A percentile compares a stretch with the other conserved stretches of the same genome.
Evolutionary conservation across 176 grass and related monocot genomes (phyloP).

Genomic region (Aegilops bicornis): DNA sequence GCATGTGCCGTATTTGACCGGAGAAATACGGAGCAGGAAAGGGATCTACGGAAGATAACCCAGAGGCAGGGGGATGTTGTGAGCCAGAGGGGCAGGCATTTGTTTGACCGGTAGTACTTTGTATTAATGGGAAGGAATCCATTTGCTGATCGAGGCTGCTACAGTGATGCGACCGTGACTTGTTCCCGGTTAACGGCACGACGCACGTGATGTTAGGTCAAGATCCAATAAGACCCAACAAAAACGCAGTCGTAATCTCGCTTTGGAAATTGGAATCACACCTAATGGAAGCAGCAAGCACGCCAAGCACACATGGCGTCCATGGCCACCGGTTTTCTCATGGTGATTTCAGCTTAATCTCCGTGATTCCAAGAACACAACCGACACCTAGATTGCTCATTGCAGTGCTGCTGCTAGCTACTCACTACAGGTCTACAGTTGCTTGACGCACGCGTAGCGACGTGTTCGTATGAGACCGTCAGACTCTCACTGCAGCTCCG

Average conservation of each 20-base stretch:
- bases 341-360: not conserved
- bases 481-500: not conserved
- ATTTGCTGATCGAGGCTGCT: constrained; percentile 17
- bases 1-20: constrained; percentile 12
- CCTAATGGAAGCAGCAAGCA: not conserved
- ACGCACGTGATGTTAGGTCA: constrained; percentile 29
- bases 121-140: not conserved
- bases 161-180: not conserved
- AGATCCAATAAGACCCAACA: constrained; percentile 1
- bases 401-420: not conserved
- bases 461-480: not conserved
- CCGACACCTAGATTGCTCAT: not conserved
- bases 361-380: not conserved
- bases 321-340: not conserved
- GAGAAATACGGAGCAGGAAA: not conserved
- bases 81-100: not conserved
- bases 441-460: not conserved
- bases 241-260: not conserved
- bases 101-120: not conserved
- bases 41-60: not conserved
- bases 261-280: not conserved
- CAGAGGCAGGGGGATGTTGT: not conserved
- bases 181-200: not conserved
- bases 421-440: not conserved
- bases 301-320: not conserved